These are phyloP conservation scores for Clarireedia hainanense DNA, from an alignment of 2,329 filamentous ascomycete genomes.

Conservation along the genomic window DNA sequence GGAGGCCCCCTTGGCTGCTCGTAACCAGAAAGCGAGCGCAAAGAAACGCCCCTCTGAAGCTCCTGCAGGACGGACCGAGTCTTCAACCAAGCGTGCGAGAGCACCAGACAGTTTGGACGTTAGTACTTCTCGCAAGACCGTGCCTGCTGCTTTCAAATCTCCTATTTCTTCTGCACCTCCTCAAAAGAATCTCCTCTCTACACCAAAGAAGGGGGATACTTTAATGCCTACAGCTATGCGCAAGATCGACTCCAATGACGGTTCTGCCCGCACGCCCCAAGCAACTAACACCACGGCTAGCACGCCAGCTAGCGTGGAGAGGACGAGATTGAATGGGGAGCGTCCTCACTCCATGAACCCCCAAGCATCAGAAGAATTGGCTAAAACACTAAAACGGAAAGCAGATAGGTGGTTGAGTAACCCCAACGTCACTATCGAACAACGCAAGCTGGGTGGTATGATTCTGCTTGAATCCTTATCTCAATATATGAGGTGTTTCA, in stretches of 20 bases:
- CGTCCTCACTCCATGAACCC: constrained; percentile 3
- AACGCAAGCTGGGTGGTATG: constrained; percentile 22
- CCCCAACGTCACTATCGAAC: constrained; percentile 6
- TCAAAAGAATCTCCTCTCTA: constrained; percentile 29
- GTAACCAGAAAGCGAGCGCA: constrained; percentile 3
- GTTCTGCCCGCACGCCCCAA: constrained; percentile 33
- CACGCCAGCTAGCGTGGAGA: constrained; percentile 27
- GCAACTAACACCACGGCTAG: constrained; percentile 23
- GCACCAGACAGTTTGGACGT: constrained; percentile 24
- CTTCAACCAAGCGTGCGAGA: constrained; percentile 31
- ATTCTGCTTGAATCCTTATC: constrained; percentile 25
- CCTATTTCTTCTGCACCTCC: constrained; percentile 21
- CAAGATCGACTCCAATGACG: constrained; percentile 33
- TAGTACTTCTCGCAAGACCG: constrained; percentile 31
- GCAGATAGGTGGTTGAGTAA: constrained; percentile 25
- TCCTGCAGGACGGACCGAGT: constrained; percentile 21
- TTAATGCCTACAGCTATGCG: constrained; percentile 31
- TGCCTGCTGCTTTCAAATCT: constrained; percentile 30
- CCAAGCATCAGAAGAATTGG: constrained; percentile 10
- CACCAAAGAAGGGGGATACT: constrained; percentile 35
- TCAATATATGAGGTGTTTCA: constrained; percentile 26
- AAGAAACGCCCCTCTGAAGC: constrained; percentile 23
- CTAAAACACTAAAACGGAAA: constrained; percentile 25
- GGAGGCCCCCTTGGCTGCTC: constrained; percentile 10
- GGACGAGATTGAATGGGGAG: constrained; percentile 23